These are phyloP conservation scores for Bryum argenteum DNA, from an alignment of 225 moss, liverwort and hornwort species.

Conservation along the genomic window DNA sequence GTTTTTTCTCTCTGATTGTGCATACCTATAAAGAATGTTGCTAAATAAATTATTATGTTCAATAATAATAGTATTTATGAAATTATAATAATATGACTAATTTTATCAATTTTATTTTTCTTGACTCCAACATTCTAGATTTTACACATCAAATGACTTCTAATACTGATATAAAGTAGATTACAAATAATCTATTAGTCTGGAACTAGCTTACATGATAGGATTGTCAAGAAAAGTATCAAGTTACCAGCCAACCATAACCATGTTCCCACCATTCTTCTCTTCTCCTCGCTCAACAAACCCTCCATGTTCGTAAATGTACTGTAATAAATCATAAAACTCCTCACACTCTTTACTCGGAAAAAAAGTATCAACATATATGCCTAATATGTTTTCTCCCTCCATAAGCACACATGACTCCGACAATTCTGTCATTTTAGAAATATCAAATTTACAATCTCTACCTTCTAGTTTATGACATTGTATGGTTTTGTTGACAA, in stretches of 20 bases:
- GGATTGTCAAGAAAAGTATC: neutral
- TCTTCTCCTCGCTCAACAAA: neutral
- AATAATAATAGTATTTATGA: too few species aligned
- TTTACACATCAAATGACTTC: too few species aligned
- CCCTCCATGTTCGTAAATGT: neutral
- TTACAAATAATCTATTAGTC: too few species aligned
- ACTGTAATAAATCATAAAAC: neutral
- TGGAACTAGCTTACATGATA: neutral
- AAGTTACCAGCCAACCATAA: neutral
- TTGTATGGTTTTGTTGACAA: neutral
- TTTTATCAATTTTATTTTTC: too few species aligned
- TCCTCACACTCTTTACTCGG: neutral
- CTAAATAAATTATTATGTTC: too few species aligned
- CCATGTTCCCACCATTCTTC: neutral
- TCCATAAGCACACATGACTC: neutral
- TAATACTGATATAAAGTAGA: too few species aligned
- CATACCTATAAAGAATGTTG: too few species aligned
- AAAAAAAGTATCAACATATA: neutral
- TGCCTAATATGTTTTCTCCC: neutral
- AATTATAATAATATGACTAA: too few species aligned
- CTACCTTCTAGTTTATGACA: neutral
- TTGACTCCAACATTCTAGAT: too few species aligned
- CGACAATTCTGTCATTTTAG: neutral
- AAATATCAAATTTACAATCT: neutral
- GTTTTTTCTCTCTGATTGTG: too few species aligned